phyloP scores from a whole-genome alignment of 2,329 filamentous ascomycete species.

The Pseudofabraea citricarpa region DNA sequence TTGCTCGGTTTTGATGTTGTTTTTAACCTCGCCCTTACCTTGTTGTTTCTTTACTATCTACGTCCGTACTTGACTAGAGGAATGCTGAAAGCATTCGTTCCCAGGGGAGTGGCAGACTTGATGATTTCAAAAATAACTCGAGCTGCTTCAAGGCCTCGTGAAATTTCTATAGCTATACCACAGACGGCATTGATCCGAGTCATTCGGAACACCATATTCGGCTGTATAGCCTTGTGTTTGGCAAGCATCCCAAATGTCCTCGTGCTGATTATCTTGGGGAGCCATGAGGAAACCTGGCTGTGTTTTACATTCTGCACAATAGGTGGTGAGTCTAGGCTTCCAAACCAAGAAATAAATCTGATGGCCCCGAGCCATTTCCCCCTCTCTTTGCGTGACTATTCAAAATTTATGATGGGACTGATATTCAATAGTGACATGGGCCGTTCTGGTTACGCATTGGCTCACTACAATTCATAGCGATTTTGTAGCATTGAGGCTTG shows the following conservation, averaged over 20 bases:
- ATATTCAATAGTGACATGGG: neutral
- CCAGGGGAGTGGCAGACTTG: neutral
- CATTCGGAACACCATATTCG: slow-evolving; percentile 6
- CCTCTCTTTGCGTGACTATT: neutral
- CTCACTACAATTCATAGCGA: too few species aligned
- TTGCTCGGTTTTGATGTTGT: neutral
- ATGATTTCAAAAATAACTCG: neutral
- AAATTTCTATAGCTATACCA: slow-evolving; percentile 1
- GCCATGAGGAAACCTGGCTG: slow-evolving; percentile 5
- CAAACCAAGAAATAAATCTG: neutral
- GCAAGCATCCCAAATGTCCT: slow-evolving; percentile 5
- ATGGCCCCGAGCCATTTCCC: neutral
- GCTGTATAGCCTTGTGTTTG: slow-evolving; percentile 4
- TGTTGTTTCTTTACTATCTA: neutral
- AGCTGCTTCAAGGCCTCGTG: neutral
- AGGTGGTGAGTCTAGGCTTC: neutral
- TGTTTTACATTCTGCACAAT: slow-evolving; percentile 6
- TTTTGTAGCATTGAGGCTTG: too few species aligned
- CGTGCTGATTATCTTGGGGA: slow-evolving; percentile 3
- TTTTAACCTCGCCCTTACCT: neutral
- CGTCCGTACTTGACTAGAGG: slow-evolving; percentile 1
- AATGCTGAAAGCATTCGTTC: neutral
- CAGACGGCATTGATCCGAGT: slow-evolving; percentile 3
- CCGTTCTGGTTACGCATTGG: neutral
- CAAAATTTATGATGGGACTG: neutral